Conservation (phyloP, 2,329 filamentous ascomycete genomes). For the Aspergillus costaricaensis region DNA sequence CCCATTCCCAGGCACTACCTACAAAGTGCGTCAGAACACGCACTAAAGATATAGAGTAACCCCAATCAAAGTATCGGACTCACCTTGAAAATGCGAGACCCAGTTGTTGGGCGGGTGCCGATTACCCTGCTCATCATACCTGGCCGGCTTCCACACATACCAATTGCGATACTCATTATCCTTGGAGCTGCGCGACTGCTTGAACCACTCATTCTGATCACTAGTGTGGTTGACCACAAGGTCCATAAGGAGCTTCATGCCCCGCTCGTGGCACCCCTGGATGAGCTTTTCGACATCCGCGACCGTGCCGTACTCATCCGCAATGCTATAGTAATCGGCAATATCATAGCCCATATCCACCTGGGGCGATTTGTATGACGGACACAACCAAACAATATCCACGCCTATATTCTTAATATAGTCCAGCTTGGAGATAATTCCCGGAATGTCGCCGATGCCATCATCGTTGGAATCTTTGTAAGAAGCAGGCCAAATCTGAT, state of each 20-base stretch:
- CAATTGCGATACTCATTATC: slow-evolving; percentile 67
- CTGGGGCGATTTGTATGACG: slow-evolving; percentile 56
- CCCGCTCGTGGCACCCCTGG: slow-evolving; percentile 59
- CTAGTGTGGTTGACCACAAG: slow-evolving; percentile 78
- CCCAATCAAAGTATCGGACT: not conserved
- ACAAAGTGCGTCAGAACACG: not conserved
- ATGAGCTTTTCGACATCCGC: slow-evolving; percentile 66
- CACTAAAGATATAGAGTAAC: rapidly evolving
- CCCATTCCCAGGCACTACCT: slow-evolving; percentile 58
- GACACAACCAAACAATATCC: slow-evolving; percentile 61
- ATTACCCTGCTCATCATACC: slow-evolving; percentile 57
- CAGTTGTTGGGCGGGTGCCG: slow-evolving; percentile 71
- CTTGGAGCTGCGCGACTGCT: slow-evolving; percentile 63
- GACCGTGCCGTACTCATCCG: slow-evolving; percentile 67
- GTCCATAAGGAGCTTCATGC: slow-evolving; percentile 72
- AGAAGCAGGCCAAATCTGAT: slow-evolving; percentile 62
- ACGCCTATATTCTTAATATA: slow-evolving; percentile 64
- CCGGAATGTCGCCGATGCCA: slow-evolving; percentile 66
- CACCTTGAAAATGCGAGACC: slow-evolving; percentile 49
- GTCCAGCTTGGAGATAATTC: slow-evolving; percentile 65
- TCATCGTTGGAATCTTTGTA: slow-evolving; percentile 54
- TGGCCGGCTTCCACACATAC: slow-evolving; percentile 62
- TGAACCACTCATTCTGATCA: slow-evolving; percentile 71
- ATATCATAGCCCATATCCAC: slow-evolving; percentile 59
- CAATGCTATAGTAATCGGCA: slow-evolving; percentile 65